Evolutionary conservation across 306 rosid genomes (phyloP).

Genomic region (Corylus avellana): DNA sequence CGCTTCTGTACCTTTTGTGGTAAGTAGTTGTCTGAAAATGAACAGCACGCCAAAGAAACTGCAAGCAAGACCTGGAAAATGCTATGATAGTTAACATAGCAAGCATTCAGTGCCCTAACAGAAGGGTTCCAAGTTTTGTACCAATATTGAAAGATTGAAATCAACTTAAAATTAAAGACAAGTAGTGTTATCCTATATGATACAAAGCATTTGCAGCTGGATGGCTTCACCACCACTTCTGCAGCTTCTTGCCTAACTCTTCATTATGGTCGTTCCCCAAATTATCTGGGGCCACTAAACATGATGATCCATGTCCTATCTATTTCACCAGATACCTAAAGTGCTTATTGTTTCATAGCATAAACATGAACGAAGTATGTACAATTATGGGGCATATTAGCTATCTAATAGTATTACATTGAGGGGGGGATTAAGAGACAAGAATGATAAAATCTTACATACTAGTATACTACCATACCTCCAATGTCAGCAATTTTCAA

Average conservation of each 20-base stretch:
- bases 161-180: background rate
- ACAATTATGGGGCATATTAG: background rate
- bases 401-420: background rate
- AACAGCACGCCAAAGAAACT: conserved; percentile 83
- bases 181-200: background rate
- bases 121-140: background rate
- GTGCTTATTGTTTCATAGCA: background rate
- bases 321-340: background rate
- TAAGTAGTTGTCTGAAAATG: conserved; percentile 56
- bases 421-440: background rate
- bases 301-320: background rate
- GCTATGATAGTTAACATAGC: conserved; percentile 14
- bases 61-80: conserved; percentile 73
- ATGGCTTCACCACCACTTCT: conserved; percentile 3
- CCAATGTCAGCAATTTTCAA: conserved; percentile 60
- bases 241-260: background rate
- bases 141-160: background rate
- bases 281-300: conserved; percentile 9
- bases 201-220: background rate
- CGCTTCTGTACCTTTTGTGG: conserved; percentile 56
- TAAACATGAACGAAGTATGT: background rate
- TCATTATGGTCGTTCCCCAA: no score
- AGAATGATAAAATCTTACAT: conserved; percentile 7
- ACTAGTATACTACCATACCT: conserved; percentile 51
- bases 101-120: conserved; percentile 18